Conservation (phyloP, 768 basidiomycete species). For the Dictyophora rubrovolvata region DNA sequence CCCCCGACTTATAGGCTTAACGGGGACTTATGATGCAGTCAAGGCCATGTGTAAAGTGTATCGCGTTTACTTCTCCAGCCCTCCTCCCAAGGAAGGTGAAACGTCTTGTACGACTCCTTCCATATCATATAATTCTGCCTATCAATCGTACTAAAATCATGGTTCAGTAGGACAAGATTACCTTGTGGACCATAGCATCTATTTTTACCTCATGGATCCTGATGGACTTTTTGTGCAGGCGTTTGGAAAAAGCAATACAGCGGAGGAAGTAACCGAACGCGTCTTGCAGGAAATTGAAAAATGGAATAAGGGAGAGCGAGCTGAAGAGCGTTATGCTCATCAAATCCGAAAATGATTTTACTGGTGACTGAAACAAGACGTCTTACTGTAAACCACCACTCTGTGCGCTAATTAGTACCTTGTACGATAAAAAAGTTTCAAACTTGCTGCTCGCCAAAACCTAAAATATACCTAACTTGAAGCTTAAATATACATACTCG, state of each 20-base stretch:
- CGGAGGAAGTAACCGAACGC: slow-evolving; percentile 56
- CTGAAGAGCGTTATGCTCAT: background rate
- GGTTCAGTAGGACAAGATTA: slow-evolving; percentile 63
- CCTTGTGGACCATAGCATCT: slow-evolving; percentile 93
- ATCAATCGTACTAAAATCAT: background rate
- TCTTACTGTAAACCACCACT: too few species aligned
- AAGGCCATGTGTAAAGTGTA: slow-evolving; percentile 91
- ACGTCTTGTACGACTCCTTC: slow-evolving; percentile 11
- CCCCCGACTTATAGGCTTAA: slow-evolving; percentile 78
- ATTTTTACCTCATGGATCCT: slow-evolving; percentile 98
- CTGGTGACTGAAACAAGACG: too few species aligned
- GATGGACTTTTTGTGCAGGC: slow-evolving; percentile 91
- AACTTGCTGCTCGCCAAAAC: too few species aligned
- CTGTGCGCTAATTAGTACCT: too few species aligned
- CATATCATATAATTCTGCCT: background rate
- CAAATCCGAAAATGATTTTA: background rate
- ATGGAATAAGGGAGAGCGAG: slow-evolving; percentile 25
- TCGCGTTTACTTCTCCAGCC: slow-evolving; percentile 97
- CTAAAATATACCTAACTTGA: too few species aligned
- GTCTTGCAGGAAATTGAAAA: slow-evolving; percentile 41
- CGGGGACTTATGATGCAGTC: slow-evolving; percentile 73
- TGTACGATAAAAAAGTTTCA: too few species aligned
- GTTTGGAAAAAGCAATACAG: slow-evolving; percentile 74
- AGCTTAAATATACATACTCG: too few species aligned
- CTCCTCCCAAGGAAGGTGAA: slow-evolving; percentile 61